Conservation (phyloP, 257 asterid species). For the Phtheirospermum japonicum region DNA sequence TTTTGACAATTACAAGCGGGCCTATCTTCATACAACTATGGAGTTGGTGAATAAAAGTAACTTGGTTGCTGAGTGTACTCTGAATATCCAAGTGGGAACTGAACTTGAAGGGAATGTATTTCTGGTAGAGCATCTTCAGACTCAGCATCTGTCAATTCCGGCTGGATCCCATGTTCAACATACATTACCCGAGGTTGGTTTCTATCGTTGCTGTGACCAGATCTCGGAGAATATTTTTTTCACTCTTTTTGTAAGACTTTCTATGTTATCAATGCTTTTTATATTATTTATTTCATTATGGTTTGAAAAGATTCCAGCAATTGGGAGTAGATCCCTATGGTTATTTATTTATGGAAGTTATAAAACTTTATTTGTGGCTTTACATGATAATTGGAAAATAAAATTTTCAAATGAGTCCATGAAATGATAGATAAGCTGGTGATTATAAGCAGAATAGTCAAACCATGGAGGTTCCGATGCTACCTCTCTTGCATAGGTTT, state of each 20-base stretch:
- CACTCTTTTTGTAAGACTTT: constrained; percentile 1
- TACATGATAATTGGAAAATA: not conserved
- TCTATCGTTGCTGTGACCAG: constrained; percentile 24
- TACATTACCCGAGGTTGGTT: constrained; percentile 83
- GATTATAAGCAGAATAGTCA: constrained; percentile 1
- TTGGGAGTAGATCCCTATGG: constrained; percentile 13
- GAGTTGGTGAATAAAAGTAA: constrained; percentile 74
- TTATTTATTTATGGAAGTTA: too few species aligned
- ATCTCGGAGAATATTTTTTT: constrained; percentile 10
- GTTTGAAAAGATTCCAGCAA: constrained; percentile 10
- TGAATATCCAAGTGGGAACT: constrained; percentile 83
- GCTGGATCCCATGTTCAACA: constrained; percentile 53
- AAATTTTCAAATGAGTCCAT: not conserved
- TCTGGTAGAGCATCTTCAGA: constrained; percentile 71
- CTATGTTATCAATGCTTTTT: not conserved
- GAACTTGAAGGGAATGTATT: constrained; percentile 61
- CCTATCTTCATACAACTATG: constrained; percentile 68
- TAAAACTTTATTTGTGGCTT: not conserved
- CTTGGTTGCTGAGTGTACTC: constrained; percentile 59
- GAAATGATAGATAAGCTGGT: not conserved
- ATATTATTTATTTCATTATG: not conserved
- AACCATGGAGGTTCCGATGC: not conserved
- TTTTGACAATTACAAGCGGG: constrained; percentile 61
- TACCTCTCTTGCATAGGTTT: constrained; percentile 4
- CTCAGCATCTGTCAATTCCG: constrained; percentile 56